Evolutionary conservation across 352 stramenopile species (phyloP).

Genomic region (Phytophthora aleatoria): DNA sequence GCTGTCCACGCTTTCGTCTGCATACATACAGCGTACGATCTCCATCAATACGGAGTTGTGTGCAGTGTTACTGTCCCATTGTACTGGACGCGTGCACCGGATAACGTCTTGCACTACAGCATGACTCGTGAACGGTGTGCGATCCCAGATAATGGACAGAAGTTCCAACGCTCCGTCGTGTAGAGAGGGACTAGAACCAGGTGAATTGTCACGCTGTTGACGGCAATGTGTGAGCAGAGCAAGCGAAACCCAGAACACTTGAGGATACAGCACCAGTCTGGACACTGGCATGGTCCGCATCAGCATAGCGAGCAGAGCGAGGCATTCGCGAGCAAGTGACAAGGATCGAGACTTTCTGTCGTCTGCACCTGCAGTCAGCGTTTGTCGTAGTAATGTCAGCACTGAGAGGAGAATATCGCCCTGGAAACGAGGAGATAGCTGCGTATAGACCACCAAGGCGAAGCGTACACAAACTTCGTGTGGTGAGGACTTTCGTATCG

Average conservation of each 20-base stretch:
- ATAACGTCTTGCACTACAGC: constrained; percentile 51
- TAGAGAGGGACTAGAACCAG: constrained; percentile 15
- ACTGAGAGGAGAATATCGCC: constrained; percentile 66
- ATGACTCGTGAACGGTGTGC: constrained; percentile 52
- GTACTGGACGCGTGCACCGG: constrained; percentile 47
- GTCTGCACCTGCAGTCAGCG: constrained; percentile 19
- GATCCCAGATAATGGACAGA: constrained; percentile 47
- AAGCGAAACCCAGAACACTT: constrained; percentile 75
- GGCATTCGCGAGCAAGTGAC: constrained; percentile 50
- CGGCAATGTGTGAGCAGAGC: constrained; percentile 68
- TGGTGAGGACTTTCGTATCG: constrained; percentile 15
- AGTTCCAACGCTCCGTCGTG: constrained; percentile 43
- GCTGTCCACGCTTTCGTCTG: constrained; percentile 4
- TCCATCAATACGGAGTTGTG: constrained; percentile 54
- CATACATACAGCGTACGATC: constrained; percentile 45
- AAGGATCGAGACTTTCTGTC: constrained; percentile 13
- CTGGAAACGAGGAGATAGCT: constrained; percentile 55
- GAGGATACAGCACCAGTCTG: constrained; percentile 71
- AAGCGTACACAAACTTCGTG: constrained; percentile 52
- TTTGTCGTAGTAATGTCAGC: constrained; percentile 52
- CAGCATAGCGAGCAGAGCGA: constrained; percentile 46
- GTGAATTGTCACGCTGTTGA: constrained; percentile 16
- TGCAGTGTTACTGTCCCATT: constrained; percentile 43
- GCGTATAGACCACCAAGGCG: constrained; percentile 52
- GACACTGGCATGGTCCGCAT: constrained; percentile 51